Percentiles rank a stretch among this genome's conserved stretches.
phyloP scores from a whole-genome alignment of 2,329 filamentous ascomycete species.

The Trichoderma polysporum region DNA sequence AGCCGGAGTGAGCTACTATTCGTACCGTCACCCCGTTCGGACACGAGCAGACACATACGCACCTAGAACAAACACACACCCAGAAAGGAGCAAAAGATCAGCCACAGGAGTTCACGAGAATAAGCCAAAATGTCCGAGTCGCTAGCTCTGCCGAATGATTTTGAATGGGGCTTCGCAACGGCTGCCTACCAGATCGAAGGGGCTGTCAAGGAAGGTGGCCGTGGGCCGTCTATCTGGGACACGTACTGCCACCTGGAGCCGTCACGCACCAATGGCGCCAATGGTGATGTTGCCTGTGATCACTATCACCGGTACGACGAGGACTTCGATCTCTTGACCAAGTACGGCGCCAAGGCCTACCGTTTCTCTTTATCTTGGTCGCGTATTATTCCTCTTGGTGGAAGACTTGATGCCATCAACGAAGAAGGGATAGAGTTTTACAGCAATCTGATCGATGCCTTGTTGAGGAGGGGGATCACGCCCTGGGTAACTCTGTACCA shows the following conservation, averaged over 20 bases:
- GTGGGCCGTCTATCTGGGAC: conserved; percentile 46
- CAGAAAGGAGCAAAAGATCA: conserved; percentile 2
- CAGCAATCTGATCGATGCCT: conserved; percentile 57
- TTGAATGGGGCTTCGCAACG: conserved; percentile 44
- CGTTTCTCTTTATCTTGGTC: conserved; percentile 67
- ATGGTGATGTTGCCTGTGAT: conserved; percentile 49
- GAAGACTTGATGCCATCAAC: conserved; percentile 62
- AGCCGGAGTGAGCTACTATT: conserved; percentile 16
- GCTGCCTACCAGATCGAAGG: conserved; percentile 48
- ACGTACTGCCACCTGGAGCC: conserved; percentile 42
- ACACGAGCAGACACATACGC: not conserved
- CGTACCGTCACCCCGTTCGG: not conserved
- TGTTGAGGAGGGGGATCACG: conserved; percentile 55
- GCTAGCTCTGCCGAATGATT: conserved; percentile 35
- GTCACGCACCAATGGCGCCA: conserved; percentile 40
- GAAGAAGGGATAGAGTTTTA: conserved; percentile 61
- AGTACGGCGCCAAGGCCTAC: conserved; percentile 58
- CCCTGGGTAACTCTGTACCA: conserved; percentile 65
- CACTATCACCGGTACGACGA: conserved; percentile 45
- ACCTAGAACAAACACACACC: conserved; percentile 1
- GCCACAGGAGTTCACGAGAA: not conserved
- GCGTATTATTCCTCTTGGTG: conserved; percentile 63
- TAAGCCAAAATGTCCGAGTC: conserved; percentile 19
- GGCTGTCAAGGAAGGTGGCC: conserved; percentile 41
- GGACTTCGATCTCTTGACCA: conserved; percentile 60